Percentiles rank a stretch among this genome's conserved stretches.
Evolutionary conservation across 306 rosid genomes (phyloP).

Genomic region (Sophora flavescens): DNA sequence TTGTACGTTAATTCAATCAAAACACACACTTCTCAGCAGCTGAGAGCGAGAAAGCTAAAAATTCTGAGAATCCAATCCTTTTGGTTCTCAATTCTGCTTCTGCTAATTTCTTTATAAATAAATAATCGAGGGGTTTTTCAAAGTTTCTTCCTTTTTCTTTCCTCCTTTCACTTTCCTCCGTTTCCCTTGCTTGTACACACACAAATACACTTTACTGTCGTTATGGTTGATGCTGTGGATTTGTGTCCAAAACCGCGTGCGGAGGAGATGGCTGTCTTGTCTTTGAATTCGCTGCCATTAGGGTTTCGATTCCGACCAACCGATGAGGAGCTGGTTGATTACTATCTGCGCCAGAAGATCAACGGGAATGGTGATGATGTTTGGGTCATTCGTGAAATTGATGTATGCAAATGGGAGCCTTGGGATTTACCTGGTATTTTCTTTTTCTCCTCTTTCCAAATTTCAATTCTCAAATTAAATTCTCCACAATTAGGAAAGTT

Average conservation of each 20-base stretch:
- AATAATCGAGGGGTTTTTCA: background rate
- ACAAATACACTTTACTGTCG: too few relatives aligned
- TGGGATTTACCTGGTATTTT: constrained; percentile 92
- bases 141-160: background rate
- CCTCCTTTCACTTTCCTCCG: too few relatives aligned
- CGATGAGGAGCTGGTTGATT: constrained; percentile 85
- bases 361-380: constrained; percentile 74
- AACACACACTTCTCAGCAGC: too few relatives aligned
- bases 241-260: background rate
- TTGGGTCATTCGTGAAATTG: constrained; percentile 83
- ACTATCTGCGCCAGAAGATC: constrained; percentile 80
- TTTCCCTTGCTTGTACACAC: background rate
- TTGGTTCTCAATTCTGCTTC: background rate
- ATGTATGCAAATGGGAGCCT: constrained; percentile 96
- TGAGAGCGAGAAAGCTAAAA: background rate
- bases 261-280: constrained; percentile 54
- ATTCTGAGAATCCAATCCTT: background rate
- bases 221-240: background rate
- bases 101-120: too few relatives aligned
- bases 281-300: constrained; percentile 68
- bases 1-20: background rate
- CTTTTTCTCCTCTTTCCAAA: background rate
- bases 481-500: constrained; percentile 23
- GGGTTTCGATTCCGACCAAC: constrained; percentile 94
- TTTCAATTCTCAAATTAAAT: background rate